These are phyloP conservation scores for Aureobasidium sp. DNA, from an alignment of 2,329 filamentous ascomycete species.

Conservation along the genomic window DNA sequence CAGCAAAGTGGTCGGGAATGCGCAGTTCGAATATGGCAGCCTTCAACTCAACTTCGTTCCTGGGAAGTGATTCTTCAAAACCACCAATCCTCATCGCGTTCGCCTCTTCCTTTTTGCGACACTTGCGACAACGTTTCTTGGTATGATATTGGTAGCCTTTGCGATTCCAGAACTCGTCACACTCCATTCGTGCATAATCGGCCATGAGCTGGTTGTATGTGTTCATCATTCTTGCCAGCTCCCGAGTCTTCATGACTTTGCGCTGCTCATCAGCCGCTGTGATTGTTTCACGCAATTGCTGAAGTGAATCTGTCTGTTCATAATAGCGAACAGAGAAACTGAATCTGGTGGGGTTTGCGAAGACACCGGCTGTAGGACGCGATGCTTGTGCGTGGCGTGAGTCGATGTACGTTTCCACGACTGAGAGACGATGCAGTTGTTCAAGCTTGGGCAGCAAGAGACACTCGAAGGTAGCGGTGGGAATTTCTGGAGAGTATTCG, in stretches of 20 bases:
- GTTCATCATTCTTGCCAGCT: conserved; percentile 35
- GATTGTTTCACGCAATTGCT: conserved; percentile 37
- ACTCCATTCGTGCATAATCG: neutral
- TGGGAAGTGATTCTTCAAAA: conserved; percentile 59
- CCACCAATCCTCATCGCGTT: conserved; percentile 48
- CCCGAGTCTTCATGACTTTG: conserved; percentile 41
- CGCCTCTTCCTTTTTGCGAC: conserved; percentile 41
- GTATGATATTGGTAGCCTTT: too few relatives aligned
- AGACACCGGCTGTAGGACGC: conserved; percentile 32
- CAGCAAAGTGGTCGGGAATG: conserved; percentile 48
- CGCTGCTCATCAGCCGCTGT: conserved; percentile 33
- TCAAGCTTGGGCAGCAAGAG: conserved; percentile 54
- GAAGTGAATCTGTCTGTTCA: conserved; percentile 31
- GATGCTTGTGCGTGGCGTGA: conserved; percentile 31
- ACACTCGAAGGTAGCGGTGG: conserved; percentile 51
- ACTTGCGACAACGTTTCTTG: conserved; percentile 35
- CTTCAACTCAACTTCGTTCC: conserved; percentile 38
- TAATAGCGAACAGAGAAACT: conserved; percentile 54
- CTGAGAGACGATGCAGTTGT: conserved; percentile 58
- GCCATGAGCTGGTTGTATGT: neutral
- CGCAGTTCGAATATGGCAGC: conserved; percentile 59
- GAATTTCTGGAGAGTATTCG: conserved; percentile 60
- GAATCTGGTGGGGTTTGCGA: conserved; percentile 53
- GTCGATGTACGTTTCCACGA: conserved; percentile 57
- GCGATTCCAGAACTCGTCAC: too few relatives aligned